Conservation (phyloP, 2,329 filamentous ascomycete species). For the Curvularia spicifera region DNA sequence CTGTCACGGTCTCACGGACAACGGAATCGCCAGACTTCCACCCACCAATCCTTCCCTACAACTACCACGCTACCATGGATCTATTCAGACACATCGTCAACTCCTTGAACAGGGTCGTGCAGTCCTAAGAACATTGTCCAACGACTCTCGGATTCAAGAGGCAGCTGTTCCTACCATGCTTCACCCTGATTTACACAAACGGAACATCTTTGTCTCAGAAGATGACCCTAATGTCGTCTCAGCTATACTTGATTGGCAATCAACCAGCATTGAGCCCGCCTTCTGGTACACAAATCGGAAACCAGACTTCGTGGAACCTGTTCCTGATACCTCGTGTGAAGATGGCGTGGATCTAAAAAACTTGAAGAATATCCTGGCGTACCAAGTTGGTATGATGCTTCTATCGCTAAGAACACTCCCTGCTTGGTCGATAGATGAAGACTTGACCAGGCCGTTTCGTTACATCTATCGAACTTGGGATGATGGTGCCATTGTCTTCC, state of each 20-base stretch:
- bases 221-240: conserved; percentile 49
- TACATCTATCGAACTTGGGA: conserved; percentile 53
- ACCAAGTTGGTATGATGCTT: conserved; percentile 41
- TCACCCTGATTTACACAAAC: conserved; percentile 52
- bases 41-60: conserved; percentile 21
- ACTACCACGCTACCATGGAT: conserved; percentile 45
- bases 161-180: conserved; percentile 44
- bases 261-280: conserved; percentile 49
- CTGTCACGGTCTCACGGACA: conserved; percentile 49
- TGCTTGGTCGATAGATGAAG: conserved; percentile 46
- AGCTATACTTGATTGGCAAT: conserved; percentile 55
- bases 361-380: conserved; percentile 45
- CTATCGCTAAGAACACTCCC: conserved; percentile 39
- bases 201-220: conserved; percentile 54
- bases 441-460: conserved; percentile 49
- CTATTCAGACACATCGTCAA: conserved; percentile 41
- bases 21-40: conserved; percentile 48
- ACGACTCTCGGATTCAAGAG: conserved; percentile 35
- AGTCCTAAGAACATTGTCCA: conserved; percentile 41
- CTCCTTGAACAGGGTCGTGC: conserved; percentile 41
- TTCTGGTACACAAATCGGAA: conserved; percentile 50
- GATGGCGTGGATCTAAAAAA: conserved; percentile 27
- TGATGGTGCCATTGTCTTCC: conserved; percentile 50
- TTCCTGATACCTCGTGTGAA: conserved; percentile 26
- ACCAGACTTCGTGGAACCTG: conserved; percentile 50